Percentiles rank a stretch among this genome's conserved stretches.
These are phyloP conservation scores for Abrus pulchellus DNA, from an alignment of 306 rosid genomes.

Conservation along the genomic window DNA sequence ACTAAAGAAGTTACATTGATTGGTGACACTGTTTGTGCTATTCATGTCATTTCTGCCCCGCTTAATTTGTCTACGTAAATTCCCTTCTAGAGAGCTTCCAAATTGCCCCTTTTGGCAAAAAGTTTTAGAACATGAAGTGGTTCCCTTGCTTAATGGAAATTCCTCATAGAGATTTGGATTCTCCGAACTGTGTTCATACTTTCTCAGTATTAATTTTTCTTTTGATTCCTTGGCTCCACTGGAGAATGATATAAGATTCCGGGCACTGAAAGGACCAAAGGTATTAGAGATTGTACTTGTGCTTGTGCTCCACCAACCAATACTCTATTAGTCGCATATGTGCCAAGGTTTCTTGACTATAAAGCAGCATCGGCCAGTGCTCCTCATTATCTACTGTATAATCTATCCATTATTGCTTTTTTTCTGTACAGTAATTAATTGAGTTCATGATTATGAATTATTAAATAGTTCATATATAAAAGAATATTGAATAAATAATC, in stretches of 20 bases:
- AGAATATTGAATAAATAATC: too few relatives aligned
- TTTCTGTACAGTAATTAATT: too few relatives aligned
- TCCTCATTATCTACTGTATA: neutral
- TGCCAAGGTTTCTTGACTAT: conserved; percentile 54
- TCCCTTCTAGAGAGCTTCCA: conserved; percentile 52
- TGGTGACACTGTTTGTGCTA: conserved; percentile 45
- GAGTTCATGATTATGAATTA: too few relatives aligned
- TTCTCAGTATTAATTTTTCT: neutral
- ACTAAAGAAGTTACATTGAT: conserved; percentile 32
- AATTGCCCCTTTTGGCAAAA: conserved; percentile 50
- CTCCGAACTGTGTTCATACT: conserved; percentile 42
- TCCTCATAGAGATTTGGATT: conserved; percentile 46
- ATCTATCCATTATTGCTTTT: neutral
- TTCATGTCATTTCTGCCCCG: conserved; percentile 31
- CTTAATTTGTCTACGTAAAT: conserved; percentile 41
- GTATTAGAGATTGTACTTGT: conserved; percentile 28
- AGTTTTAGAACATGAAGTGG: conserved; percentile 38
- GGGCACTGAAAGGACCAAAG: conserved; percentile 37
- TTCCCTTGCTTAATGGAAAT: conserved; percentile 50
- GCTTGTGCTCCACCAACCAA: conserved; percentile 9
- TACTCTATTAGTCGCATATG: conserved; percentile 17
- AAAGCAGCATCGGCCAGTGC: conserved; percentile 10
- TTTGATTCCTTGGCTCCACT: conserved; percentile 22
- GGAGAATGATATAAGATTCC: conserved; percentile 34
- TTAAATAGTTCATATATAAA: too few relatives aligned